Evolutionary conservation across 1,284 basidiomycete genomes (phyloP).

Genomic region (Trichosporon faecale): DNA sequence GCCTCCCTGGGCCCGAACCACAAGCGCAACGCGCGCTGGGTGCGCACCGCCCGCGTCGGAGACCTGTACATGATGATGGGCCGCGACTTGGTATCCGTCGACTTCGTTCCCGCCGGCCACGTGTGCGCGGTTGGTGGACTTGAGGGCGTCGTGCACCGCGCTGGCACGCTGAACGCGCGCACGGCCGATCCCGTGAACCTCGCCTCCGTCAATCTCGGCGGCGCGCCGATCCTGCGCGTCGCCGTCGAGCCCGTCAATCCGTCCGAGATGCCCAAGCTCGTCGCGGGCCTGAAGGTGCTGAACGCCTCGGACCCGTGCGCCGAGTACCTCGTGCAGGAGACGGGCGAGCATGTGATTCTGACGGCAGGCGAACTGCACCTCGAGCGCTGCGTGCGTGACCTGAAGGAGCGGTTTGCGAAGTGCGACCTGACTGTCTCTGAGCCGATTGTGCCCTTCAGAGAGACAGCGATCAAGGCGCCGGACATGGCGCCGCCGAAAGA

Average conservation of each 20-base stretch:
- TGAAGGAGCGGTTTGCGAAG: constrained; percentile 89
- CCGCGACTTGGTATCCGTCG: constrained; percentile 78
- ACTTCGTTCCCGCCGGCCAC: constrained; percentile 86
- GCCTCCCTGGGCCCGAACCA: constrained; percentile 64
- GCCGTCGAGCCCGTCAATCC: constrained; percentile 86
- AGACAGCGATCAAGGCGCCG: constrained; percentile 78
- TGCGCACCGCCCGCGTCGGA: constrained; percentile 63
- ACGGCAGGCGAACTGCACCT: constrained; percentile 95
- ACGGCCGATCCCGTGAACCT: constrained; percentile 71
- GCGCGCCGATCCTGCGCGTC: constrained; percentile 88
- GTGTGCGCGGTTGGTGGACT: constrained; percentile 91
- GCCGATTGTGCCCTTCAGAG: constrained; percentile 96
- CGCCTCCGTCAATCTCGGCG: constrained; percentile 69
- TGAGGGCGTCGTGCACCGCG: constrained; percentile 85
- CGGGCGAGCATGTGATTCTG: constrained; percentile 95
- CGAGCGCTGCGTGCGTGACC: constrained; percentile 93
- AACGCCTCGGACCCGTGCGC: constrained; percentile 97
- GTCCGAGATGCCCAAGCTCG: constrained; percentile 89
- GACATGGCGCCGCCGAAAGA: constrained; percentile 89
- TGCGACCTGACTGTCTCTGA: constrained; percentile 90
- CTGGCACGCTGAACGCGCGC: constrained; percentile 65
- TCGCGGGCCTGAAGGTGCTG: constrained; percentile 81
- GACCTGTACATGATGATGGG: constrained; percentile 98
- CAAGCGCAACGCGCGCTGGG: constrained; percentile 66
- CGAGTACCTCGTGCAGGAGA: constrained; percentile 93